Evolutionary conservation across 1,284 basidiomycete species (phyloP), one percentile per base, ranked within the genome.

Genomic region (Microbotryum lychnidis-dioicae): DNA sequence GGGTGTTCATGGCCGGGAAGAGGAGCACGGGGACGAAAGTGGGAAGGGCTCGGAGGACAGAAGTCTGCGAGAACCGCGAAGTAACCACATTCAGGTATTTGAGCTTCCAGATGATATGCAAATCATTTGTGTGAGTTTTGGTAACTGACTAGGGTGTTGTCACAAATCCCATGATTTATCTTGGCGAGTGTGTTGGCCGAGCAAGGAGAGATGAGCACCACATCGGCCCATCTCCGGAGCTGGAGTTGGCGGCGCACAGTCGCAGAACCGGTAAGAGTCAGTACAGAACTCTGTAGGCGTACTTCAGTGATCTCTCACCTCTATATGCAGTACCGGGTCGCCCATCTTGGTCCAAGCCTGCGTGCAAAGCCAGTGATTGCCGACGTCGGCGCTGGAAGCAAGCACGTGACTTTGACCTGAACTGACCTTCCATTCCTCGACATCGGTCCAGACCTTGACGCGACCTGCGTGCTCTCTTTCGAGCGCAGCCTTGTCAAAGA

Each of bases 1-100:
- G 79, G 6, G 93, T 97, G 75, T 98, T 98, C 94, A 97, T 98
- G 0, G 96, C 94, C 4, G 94, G 96, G 71, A 93, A 97, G 37
- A 97, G 76, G 70, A 87, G 87, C 20, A 89, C 91, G 18, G 68
- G 66, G 18, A 71, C 65, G 58, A 71, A 63, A 3, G 80, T 80
- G 0, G 89, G 86, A 0, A 96, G 79, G 0, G 93, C 94, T 20
- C 94, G 85, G 62, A 98, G 81, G 10, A 97, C 79, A 7, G 89
- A 92, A 2, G 92, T 93, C 91, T 94, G 66, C 0, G 21, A 12
- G 27, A 20, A 59, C 33, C 44, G 42, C 16, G 21, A 10, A 21
- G 50, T 49, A 23, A 50, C 14, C 27, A 31, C 14, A 9, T 33
- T 31, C 58, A 47, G 6, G 61, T 25, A 46, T n/a, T 60, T 51